Evolutionary conservation across 495 filamentous ascomycete genomes (phyloP).

Genomic region (Penicillium soppii): DNA sequence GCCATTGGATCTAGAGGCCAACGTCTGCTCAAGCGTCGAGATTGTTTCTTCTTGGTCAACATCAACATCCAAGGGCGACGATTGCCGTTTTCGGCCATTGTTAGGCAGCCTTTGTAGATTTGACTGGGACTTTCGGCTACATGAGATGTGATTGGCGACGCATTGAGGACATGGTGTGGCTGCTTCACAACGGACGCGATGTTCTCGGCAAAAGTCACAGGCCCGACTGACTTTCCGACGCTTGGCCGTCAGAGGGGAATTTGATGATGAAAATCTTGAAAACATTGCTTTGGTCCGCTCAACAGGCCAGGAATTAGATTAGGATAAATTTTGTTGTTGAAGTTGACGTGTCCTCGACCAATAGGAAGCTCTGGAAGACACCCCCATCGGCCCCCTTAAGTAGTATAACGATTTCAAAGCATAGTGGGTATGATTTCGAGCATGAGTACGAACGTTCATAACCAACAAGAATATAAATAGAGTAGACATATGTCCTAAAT

Average conservation of each 20-base stretch:
- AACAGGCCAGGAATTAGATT: not conserved
- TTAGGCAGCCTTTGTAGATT: not conserved
- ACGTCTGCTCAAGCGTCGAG: not conserved
- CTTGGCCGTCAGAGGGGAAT: constrained; percentile 7
- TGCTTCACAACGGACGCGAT: constrained; percentile 30
- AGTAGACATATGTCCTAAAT: no score
- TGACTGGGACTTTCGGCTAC: constrained; percentile 8
- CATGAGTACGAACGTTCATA: no score
- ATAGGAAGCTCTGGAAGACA: no score
- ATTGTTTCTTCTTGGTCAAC: not conserved
- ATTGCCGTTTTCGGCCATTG: not conserved
- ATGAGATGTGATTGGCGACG: constrained; percentile 22
- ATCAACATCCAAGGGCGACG: not conserved
- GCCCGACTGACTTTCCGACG: constrained; percentile 27
- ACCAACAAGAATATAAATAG: no score
- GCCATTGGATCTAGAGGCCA: not conserved
- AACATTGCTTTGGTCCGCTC: not conserved
- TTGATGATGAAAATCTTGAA: constrained; percentile 3
- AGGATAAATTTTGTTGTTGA: not conserved
- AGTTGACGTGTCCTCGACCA: not conserved
- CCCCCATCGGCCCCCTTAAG: no score
- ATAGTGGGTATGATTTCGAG: no score
- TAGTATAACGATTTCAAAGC: no score
- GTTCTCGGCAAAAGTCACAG: constrained; percentile 29
- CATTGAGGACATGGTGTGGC: constrained; percentile 27